These are phyloP conservation scores for Backusella psychrophila DNA, from an alignment of 192 early-diverging fungal genomes.

Conservation along the genomic window DNA sequence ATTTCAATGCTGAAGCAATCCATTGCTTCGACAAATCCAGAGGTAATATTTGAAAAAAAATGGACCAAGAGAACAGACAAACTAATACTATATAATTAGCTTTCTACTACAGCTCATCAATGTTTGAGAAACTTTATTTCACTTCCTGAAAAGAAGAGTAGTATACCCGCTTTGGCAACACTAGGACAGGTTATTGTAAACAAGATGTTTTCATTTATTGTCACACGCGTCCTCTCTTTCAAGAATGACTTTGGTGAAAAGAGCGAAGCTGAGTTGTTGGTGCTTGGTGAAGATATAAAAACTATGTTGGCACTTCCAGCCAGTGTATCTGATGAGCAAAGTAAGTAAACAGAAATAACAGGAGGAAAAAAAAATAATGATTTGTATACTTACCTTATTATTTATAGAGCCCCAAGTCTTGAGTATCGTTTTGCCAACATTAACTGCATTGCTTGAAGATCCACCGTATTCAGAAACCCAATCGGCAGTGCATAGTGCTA, in stretches of 20 bases:
- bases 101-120: constrained; percentile 35
- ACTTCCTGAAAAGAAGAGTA: constrained; percentile 29
- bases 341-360: constrained; percentile 24
- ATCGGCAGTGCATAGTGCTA: constrained; percentile 35
- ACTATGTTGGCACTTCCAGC: constrained; percentile 42
- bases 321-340: constrained; percentile 34
- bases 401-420: constrained; percentile 34
- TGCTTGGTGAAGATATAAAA: constrained; percentile 49
- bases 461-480: constrained; percentile 4
- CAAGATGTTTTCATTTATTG: constrained; percentile 28
- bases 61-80: background rate
- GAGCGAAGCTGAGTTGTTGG: constrained; percentile 27
- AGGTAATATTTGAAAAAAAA: background rate
- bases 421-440: constrained; percentile 44
- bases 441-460: constrained; percentile 40
- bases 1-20: constrained; percentile 19
- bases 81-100: constrained; percentile 14
- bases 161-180: background rate
- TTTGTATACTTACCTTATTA: background rate
- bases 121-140: constrained; percentile 38
- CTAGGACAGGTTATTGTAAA: constrained; percentile 32
- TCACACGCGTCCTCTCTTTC: constrained; percentile 20
- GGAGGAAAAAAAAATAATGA: background rate
- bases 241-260: constrained; percentile 9
- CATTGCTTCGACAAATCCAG: constrained; percentile 4